Percentiles rank a stretch among this genome's conserved stretches.
Evolutionary conservation across 2,329 filamentous ascomycete genomes (phyloP).

Genomic region (Ophiocordyceps camponoti-saundersi): DNA sequence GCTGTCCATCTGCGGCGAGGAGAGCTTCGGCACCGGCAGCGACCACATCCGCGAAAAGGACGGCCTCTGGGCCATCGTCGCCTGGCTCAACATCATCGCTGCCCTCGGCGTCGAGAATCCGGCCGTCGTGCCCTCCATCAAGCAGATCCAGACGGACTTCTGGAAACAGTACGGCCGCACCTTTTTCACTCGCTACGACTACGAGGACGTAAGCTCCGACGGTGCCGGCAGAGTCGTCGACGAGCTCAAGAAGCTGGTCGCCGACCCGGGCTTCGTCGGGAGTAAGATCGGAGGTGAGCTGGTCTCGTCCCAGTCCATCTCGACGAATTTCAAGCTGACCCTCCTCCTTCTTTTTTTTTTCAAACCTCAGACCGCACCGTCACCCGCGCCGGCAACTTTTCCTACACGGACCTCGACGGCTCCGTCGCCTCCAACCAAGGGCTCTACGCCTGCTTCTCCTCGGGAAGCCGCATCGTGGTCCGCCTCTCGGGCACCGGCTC

Average conservation of each 20-base stretch:
- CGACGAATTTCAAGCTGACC: neutral
- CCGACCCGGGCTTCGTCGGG: constrained; percentile 58
- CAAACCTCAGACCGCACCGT: constrained; percentile 52
- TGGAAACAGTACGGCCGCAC: constrained; percentile 92
- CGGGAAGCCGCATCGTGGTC: constrained; percentile 88
- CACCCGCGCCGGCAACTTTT: constrained; percentile 83
- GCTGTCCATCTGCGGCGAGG: constrained; percentile 95
- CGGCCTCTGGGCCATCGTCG: constrained; percentile 90
- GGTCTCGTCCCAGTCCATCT: neutral
- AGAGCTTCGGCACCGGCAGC: constrained; percentile 93
- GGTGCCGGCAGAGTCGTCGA: constrained; percentile 82
- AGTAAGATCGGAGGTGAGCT: constrained; percentile 55
- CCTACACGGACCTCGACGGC: constrained; percentile 96
- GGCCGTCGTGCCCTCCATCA: constrained; percentile 73
- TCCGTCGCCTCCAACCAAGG: constrained; percentile 93
- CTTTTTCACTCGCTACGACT: constrained; percentile 98
- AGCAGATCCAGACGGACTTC: constrained; percentile 92
- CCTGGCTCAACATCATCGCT: constrained; percentile 97
- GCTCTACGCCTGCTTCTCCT: constrained; percentile 84
- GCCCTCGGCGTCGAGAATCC: constrained; percentile 73
- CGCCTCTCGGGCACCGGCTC: constrained; percentile 89
- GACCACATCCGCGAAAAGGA: constrained; percentile 99
- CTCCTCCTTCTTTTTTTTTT: neutral
- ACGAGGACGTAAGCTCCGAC: constrained; percentile 84
- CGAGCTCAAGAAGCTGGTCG: constrained; percentile 63